phyloP scores from a whole-genome alignment of 345 rosid genomes.

The Noccaea caerulescens region DNA sequence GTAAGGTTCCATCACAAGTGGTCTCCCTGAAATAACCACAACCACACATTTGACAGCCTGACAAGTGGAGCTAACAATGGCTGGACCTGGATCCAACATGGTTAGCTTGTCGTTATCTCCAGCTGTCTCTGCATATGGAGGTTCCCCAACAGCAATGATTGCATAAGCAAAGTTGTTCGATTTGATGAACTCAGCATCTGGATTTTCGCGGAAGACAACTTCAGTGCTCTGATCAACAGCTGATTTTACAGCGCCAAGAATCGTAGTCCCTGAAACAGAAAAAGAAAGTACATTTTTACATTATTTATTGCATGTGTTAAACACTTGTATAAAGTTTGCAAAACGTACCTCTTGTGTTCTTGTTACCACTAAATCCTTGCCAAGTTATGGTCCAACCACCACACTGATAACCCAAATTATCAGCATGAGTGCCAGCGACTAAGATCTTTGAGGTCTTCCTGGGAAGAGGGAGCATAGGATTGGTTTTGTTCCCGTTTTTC shows the following conservation, averaged over 20 bases:
- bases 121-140: slow-evolving; percentile 75
- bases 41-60: slow-evolving; percentile 73
- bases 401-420: slow-evolving; percentile 93
- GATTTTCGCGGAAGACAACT: slow-evolving; percentile 65
- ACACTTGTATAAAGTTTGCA: slow-evolving; percentile 3
- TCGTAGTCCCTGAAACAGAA: slow-evolving; percentile 69
- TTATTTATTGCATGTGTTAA: background rate
- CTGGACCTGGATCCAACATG: slow-evolving; percentile 72
- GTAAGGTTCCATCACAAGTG: slow-evolving; percentile 80
- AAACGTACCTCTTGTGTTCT: slow-evolving; percentile 63
- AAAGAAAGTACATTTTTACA: background rate
- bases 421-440: slow-evolving; percentile 90
- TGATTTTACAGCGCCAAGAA: slow-evolving; percentile 70
- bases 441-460: slow-evolving; percentile 76
- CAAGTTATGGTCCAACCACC: slow-evolving; percentile 97
- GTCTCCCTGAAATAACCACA: slow-evolving; percentile 81
- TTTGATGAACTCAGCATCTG: slow-evolving; percentile 68
- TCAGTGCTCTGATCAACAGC: slow-evolving; percentile 73
- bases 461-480: slow-evolving; percentile 81
- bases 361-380: slow-evolving; percentile 87
- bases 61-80: slow-evolving; percentile 65
- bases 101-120: slow-evolving; percentile 79
- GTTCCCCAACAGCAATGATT: slow-evolving; percentile 82
- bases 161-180: slow-evolving; percentile 73
- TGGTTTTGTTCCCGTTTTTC: slow-evolving; percentile 72